Base-by-base conservation (phyloP, 2,329 filamentous ascomycete genomes). In the Fusarium liriodendri region DNA sequence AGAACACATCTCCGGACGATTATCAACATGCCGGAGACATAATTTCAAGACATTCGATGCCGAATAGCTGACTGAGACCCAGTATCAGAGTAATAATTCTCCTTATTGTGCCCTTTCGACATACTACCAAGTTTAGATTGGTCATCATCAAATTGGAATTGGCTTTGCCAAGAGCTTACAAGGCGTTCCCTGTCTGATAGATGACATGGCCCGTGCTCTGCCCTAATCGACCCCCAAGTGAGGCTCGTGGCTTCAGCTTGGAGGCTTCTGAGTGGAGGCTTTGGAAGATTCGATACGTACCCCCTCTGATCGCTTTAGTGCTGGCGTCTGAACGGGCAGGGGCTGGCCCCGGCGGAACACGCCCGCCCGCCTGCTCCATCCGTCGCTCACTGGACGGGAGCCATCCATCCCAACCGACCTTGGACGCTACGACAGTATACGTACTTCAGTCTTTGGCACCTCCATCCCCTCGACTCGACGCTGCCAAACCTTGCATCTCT, bases 221-320 rank as follows among this genome's bases (percentile, higher is more conserved):
- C 72, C 72, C 72, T 75, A 74, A 75, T 52, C 66, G 62, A 67
- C 62, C 66, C 64, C 69, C 68, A 38, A 69, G 62, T 72, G 69
- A 74, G 71, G 72, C 69, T 74, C 72, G 65, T 72, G 72, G 71
- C 71, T 72, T 72, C 59, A 69, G 45, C 35, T 72, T 72, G 45
- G 64, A 59, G 50, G 32, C 64, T 59, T 74, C 68, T 38, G 52
- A 72, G 72, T 75, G 72, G 72, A 67, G 47, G 52, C 29, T 52
- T 62, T 22, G 55, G 52, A 62, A 57, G 58, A 45, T 69, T 64
- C 29, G 52, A 37, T 74, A 72, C 72, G 72, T 75, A 74, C 64
- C 66, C 47, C 27, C 18, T 45, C 40, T 72, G 68, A 74, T 74
- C 72, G 72, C 62, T 63, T 63, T 38, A 62, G 65, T 74, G 63